These are phyloP conservation scores for Paxillus involutus DNA, from an alignment of 768 basidiomycete species.

Conservation along the genomic window DNA sequence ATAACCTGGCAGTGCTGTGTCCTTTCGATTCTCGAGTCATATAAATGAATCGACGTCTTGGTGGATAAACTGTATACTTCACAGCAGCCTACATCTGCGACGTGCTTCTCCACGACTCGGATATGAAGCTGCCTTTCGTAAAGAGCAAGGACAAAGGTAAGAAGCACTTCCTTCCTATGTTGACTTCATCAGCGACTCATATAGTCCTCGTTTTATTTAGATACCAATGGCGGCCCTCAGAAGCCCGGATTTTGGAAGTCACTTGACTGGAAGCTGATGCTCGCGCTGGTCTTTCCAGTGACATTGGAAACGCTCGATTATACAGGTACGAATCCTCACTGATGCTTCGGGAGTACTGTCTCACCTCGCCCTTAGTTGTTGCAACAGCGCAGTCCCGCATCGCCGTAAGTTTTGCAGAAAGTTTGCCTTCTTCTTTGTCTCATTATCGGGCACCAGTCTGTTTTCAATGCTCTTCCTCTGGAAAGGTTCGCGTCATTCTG, in stretches of 20 bases:
- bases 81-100: not conserved
- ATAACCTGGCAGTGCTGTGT: no score
- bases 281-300: conserved; percentile 42
- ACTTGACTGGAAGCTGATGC: conserved; percentile 30
- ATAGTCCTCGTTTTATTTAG: no score
- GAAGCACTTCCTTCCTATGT: not conserved
- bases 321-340: conserved; percentile 16
- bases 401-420: conserved; percentile 34
- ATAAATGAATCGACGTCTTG: no score
- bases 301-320: conserved; percentile 38
- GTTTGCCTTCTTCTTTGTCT: not conserved
- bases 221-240: not conserved
- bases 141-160: not conserved
- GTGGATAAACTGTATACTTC: no score
- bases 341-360: not conserved
- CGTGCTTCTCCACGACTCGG: no score
- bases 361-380: conserved; percentile 34
- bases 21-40: no score
- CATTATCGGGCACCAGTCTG: conserved; percentile 15
- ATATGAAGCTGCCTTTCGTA: not conserved
- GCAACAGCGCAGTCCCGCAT: conserved; percentile 53
- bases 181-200: no score
- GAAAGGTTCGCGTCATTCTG: conserved; percentile 17
- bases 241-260: conserved; percentile 26
- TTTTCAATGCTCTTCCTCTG: conserved; percentile 28